Evolutionary conservation across 805 yeast genomes (phyloP).

Genomic region (Clavispora asparagi): DNA sequence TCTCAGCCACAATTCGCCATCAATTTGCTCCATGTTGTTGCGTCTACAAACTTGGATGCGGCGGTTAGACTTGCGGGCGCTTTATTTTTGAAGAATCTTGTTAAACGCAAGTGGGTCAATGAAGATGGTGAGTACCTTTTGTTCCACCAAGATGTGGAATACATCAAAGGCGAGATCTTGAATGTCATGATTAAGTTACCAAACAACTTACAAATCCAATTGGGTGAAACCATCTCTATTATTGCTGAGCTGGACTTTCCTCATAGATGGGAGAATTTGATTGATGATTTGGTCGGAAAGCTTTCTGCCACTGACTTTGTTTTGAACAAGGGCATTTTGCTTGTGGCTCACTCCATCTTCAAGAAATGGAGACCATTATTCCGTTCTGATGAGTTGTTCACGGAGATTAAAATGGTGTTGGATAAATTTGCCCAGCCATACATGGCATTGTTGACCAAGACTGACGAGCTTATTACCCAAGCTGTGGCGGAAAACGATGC

Average conservation of each 20-base stretch:
- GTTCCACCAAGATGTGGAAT: constrained; percentile 52
- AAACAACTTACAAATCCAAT: constrained; percentile 76
- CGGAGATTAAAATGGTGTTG: constrained; percentile 82
- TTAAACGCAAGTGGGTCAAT: constrained; percentile 83
- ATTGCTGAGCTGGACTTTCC: constrained; percentile 98
- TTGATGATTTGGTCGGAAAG: constrained; percentile 67
- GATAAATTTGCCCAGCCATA: constrained; percentile 81
- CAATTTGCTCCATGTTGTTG: constrained; percentile 70
- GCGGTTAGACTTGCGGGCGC: constrained; percentile 83
- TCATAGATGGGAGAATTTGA: constrained; percentile 73
- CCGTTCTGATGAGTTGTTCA: constrained; percentile 82
- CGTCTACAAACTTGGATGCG: constrained; percentile 47
- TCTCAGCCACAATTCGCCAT: constrained; percentile 68
- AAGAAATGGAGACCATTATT: constrained; percentile 95
- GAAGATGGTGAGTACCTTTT: constrained; percentile 78
- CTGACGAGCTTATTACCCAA: constrained; percentile 58
- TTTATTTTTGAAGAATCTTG: constrained; percentile 80
- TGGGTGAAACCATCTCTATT: constrained; percentile 87
- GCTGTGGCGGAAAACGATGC: constrained; percentile 37
- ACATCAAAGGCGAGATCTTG: constrained; percentile 72
- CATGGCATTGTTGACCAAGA: constrained; percentile 57
- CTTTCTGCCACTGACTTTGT: constrained; percentile 62
- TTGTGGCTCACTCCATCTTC: constrained; percentile 93
- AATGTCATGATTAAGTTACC: constrained; percentile 84
- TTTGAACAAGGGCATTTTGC: constrained; percentile 77